A percentile compares a stretch with the other conserved stretches of the same genome.
Conservation (phyloP, 2,329 filamentous ascomycete species). For the Hyphodiscus sp. region DNA sequence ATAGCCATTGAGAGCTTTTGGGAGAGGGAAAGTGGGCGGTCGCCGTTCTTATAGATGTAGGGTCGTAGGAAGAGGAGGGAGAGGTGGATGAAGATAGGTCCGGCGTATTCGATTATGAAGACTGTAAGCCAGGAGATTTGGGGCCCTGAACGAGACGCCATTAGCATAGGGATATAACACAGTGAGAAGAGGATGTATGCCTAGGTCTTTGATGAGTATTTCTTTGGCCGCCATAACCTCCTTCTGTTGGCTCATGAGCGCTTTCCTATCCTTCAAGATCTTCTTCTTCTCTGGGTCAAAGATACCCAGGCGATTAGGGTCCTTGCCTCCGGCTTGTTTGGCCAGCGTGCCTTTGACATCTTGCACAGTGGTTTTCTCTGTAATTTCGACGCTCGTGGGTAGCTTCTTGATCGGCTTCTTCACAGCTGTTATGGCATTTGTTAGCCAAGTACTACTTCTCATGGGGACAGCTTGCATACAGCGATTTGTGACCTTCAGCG, state of each 20-base stretch:
- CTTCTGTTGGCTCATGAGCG: conserved; percentile 42
- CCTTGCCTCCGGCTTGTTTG: conserved; percentile 42
- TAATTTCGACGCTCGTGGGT: conserved; percentile 45
- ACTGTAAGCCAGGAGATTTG: conserved; percentile 92
- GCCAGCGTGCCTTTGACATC: conserved; percentile 52
- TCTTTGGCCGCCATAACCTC: conserved; percentile 44
- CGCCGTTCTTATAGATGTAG: conserved; percentile 45
- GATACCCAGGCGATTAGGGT: conserved; percentile 57
- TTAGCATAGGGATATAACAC: not conserved
- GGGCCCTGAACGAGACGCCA: conserved; percentile 48
- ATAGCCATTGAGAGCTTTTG: conserved; percentile 72
- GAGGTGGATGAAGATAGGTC: conserved; percentile 82
- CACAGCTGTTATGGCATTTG: conserved; percentile 16
- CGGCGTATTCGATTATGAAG: conserved; percentile 91
- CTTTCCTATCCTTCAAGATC: conserved; percentile 56
- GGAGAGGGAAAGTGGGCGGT: conserved; percentile 50
- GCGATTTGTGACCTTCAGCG: conserved; percentile 17
- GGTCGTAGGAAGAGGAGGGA: conserved; percentile 64
- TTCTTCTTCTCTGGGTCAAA: conserved; percentile 55
- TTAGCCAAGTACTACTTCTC: not conserved
- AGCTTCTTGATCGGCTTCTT: conserved; percentile 37
- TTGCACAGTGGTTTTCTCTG: conserved; percentile 46
- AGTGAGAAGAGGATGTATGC: conserved; percentile 38
- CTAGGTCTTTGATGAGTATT: conserved; percentile 88
- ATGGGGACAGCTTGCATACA: conserved; percentile 4